These are phyloP conservation scores for Cryptosporidium ryanae DNA, from an alignment of 169 alveolate genomes.

Conservation along the genomic window DNA sequence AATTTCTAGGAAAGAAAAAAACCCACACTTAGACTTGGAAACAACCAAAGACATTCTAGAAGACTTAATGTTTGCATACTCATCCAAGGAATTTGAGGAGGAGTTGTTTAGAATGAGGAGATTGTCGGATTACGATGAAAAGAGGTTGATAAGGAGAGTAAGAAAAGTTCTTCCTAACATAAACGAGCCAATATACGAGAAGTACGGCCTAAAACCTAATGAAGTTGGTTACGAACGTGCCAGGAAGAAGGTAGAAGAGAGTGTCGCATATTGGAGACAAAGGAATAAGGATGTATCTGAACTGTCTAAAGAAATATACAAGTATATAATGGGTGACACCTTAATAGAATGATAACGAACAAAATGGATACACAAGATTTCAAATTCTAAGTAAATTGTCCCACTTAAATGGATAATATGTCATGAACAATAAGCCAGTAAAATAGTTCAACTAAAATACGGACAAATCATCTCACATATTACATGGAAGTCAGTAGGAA, in stretches of 20 bases:
- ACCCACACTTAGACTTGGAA: constrained; percentile 48
- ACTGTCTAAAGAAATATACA: constrained; percentile 52
- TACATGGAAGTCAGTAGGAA: constrained; percentile 74
- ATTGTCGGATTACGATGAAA: constrained; percentile 66
- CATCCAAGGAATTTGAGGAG: constrained; percentile 54
- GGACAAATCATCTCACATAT: constrained; percentile 1
- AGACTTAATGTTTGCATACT: constrained; percentile 12
- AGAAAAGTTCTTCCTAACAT: constrained; percentile 43
- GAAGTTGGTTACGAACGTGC: constrained; percentile 27
- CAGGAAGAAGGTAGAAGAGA: constrained; percentile 30
- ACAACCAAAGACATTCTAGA: constrained; percentile 57
- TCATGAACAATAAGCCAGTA: background rate
- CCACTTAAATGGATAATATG: constrained; percentile 64
- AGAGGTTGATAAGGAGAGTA: constrained; percentile 24
- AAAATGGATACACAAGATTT: too few species aligned
- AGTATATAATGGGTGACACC: constrained; percentile 66
- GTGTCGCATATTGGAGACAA: constrained; percentile 58
- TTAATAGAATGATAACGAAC: background rate
- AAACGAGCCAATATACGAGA: constrained; percentile 11
- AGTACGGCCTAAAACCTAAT: constrained; percentile 27
- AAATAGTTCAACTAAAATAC: background rate
- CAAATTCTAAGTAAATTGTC: background rate
- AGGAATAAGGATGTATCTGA: constrained; percentile 19
- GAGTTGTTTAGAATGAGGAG: constrained; percentile 25
- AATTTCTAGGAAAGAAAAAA: background rate